A percentile compares a stretch with the other conserved stretches of the same genome.
Evolutionary conservation across 2,329 filamentous ascomycete genomes (phyloP).

Genomic region (Epichloe brachyelytri): DNA sequence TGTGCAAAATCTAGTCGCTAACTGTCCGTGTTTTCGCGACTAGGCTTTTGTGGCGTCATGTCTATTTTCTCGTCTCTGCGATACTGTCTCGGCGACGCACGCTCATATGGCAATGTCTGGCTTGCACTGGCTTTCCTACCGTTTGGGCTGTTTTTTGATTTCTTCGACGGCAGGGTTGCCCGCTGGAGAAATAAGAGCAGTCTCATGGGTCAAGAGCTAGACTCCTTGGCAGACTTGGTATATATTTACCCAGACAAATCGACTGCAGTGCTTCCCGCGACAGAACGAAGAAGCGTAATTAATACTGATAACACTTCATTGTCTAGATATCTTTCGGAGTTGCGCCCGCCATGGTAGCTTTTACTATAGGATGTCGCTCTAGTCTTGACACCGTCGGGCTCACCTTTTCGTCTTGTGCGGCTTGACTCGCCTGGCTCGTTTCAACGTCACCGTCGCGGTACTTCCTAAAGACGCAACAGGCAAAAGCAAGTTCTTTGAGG

Average conservation of each 20-base stretch:
- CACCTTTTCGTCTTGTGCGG: conserved; percentile 86
- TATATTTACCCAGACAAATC: conserved; percentile 11
- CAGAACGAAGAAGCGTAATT: neutral
- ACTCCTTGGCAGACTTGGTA: conserved; percentile 91
- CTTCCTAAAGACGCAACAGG: conserved; percentile 85
- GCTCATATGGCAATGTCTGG: conserved; percentile 59
- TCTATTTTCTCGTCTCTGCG: conserved; percentile 91
- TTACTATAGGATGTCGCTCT: conserved; percentile 79
- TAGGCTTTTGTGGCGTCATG: conserved; percentile 78
- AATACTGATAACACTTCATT: conserved; percentile 1
- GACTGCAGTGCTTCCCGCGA: neutral
- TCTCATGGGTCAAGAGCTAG: conserved; percentile 94
- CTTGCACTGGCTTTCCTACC: conserved; percentile 77
- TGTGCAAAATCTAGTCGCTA: neutral
- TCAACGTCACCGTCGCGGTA: conserved; percentile 87
- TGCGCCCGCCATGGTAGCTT: conserved; percentile 74
- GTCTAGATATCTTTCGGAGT: conserved; percentile 90
- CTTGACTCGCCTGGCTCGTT: conserved; percentile 82
- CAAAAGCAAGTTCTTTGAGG: conserved; percentile 93
- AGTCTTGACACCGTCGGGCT: conserved; percentile 67
- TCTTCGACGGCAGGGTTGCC: conserved; percentile 93
- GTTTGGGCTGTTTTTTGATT: conserved; percentile 92
- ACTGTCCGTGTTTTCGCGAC: neutral
- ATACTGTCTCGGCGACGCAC: conserved; percentile 68
- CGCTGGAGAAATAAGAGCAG: conserved; percentile 95